Base-by-base conservation (phyloP, 805 yeast genomes). In the Spathaspora sp. region DNA sequence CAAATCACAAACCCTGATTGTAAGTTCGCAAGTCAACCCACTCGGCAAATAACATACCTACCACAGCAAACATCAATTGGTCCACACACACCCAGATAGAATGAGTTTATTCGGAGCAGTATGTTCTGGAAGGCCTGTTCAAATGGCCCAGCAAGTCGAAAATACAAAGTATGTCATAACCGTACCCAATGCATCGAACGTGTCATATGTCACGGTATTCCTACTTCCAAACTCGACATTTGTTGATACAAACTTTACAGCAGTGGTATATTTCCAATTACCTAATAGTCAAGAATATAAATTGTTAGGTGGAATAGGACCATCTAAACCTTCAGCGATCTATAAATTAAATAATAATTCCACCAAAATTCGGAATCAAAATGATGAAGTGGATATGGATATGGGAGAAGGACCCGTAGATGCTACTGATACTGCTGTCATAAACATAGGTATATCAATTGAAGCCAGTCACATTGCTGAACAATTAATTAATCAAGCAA, bases 231-330 rank as follows among this genome's bases (percentile, higher is more conserved):
- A 89, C 55, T 80, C 87, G 3, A 83, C 80, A 28, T 73, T 75
- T 55, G 60, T 61, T 38, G 97, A 92, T 50, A 79, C 81, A 1
- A 79, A 79, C 46, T 86, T 76, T 59, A 83, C 93, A 1, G 98
- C 97, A 0, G 77, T 93, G 42, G 89, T 94, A 1, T 94, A 87
- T 67, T 93, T 90, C 68, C 97, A 93, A 64, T 70, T 92, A 49
- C 91, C 92, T 12, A 73, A 77, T 9, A 69, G 76, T 48, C 77
- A 75, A 19, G 78, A 86, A 29, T 88, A 86, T 67, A 80, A 79
- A 56, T 72, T 89, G 12, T 75, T 86, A 51, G 93, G 93, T 3
- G 83, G 83, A 11, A 62, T 87, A 26, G 78, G 80, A 44, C 69
- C 76, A 0, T 70, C 68, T 38, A 94, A 93, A 64, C 98, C 96